These are phyloP conservation scores for Solanum okadae DNA, from an alignment of 257 asterid species.

Conservation along the genomic window DNA sequence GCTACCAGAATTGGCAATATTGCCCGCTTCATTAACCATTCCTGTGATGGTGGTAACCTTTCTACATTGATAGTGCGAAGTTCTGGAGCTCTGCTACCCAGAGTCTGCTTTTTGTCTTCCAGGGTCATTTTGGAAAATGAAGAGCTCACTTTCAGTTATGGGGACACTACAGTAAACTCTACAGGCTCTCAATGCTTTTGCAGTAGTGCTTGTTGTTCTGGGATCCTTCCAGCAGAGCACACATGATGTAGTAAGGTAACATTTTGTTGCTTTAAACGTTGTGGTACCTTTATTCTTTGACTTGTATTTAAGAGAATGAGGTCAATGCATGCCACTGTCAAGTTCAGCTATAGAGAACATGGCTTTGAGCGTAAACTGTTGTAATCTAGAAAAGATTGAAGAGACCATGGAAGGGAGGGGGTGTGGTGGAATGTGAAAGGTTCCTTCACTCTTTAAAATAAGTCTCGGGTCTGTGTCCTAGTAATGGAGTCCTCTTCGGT, in stretches of 20 bases:
- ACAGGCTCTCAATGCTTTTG: conserved; percentile 60
- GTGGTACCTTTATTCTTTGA: neutral
- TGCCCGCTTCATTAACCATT: conserved; percentile 85
- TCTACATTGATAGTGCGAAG: conserved; percentile 49
- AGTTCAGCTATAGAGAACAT: neutral
- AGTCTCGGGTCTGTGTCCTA: neutral
- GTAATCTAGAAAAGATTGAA: neutral
- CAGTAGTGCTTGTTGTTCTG: conserved; percentile 50
- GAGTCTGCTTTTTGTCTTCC: conserved; percentile 70
- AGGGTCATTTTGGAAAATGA: conserved; percentile 49
- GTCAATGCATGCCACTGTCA: neutral
- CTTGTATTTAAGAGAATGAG: neutral
- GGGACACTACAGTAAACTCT: conserved; percentile 36
- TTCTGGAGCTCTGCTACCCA: conserved; percentile 79
- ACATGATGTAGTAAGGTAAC: conserved; percentile 32
- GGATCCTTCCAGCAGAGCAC: conserved; percentile 65
- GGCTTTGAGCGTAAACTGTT: neutral
- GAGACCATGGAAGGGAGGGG: neutral
- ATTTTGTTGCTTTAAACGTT: neutral
- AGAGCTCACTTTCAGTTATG: conserved; percentile 81
- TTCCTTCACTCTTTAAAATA: neutral
- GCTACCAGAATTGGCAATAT: conserved; percentile 72
- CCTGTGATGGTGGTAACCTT: conserved; percentile 88
- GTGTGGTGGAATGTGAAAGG: neutral
- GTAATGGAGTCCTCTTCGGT: neutral